Evolutionary conservation across 2,329 filamentous ascomycete species (phyloP).

Genomic region (Neofusicoccum ribis): DNA sequence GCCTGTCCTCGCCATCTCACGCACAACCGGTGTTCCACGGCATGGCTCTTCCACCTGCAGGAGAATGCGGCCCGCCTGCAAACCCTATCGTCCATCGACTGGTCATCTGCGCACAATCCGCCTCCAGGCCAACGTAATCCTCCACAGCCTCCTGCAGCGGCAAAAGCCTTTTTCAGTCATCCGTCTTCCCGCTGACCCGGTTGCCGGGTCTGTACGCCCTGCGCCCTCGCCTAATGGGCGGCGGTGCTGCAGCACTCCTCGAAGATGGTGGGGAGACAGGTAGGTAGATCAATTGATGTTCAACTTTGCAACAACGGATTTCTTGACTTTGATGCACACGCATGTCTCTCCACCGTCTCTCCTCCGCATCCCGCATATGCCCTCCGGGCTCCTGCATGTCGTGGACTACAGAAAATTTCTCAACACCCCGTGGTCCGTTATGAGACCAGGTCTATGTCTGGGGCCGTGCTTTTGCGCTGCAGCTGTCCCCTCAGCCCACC

Average conservation of each 20-base stretch:
- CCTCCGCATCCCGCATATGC: background rate
- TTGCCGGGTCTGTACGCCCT: background rate
- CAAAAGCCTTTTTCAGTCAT: conserved; percentile 9
- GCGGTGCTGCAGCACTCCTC: background rate
- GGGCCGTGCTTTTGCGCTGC: background rate
- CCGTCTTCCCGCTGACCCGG: conserved; percentile 1
- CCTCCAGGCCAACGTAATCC: conserved; percentile 5
- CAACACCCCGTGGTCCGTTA: background rate
- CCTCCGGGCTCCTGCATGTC: conserved; percentile 1
- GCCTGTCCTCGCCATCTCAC: background rate
- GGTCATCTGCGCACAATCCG: conserved; percentile 3
- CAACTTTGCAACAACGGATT: background rate
- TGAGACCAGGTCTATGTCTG: background rate
- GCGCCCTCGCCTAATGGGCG: background rate
- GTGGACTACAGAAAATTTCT: background rate
- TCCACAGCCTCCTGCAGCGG: conserved; percentile 11
- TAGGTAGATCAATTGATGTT: background rate
- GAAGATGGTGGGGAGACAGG: background rate
- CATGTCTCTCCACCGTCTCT: background rate
- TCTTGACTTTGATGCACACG: background rate
- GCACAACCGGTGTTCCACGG: background rate
- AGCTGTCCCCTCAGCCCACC: background rate
- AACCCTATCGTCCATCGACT: background rate
- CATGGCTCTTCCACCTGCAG: background rate
- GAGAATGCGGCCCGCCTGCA: background rate